Evolutionary conservation across 345 rosid genomes (phyloP), one percentile per base, ranked within the genome.

Genomic region (Triadica sebifera): DNA sequence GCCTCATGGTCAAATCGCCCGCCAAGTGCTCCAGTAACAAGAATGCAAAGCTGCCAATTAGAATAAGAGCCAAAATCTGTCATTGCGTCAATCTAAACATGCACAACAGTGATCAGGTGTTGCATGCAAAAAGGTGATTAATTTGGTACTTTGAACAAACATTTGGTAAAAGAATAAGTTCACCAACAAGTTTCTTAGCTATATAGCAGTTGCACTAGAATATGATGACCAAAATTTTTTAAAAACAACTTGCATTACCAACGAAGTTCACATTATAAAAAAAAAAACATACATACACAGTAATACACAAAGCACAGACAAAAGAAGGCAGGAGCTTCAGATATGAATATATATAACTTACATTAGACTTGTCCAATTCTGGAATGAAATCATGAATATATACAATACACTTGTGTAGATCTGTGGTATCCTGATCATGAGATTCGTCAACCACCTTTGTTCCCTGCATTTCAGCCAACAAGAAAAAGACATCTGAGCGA

Each of bases 1-100:
- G 88, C 89, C 78, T 96, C 97, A 57, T 93, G 99, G 77, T 96
- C 99, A 79, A 91, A 96, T 52, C 99, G 84, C 58, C 98, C 99
- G 20, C 99, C 99, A 19, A 96, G 95, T 55, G 99, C 98, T 52
- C 98, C 99, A 4, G 90, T 87, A 45, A 86, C 95, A 81, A 96
- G 96, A 84, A 96, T 85, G 83, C 94, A 86, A 25, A 93, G 84
- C 97, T 93, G 85, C 71, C 70, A n/a, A 74, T 45, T 41, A 72
- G 58, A 68, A 61, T 53, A 70, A 64, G 1, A 56, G 74, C 58
- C 45, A 75, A 71, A 71, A 37, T 1, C 2, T 29, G 34, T 29
- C 34, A 29, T 19, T 19, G 19, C 3, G 53, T 3, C 58, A 68
- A 68, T 22, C 71, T 19, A 70, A 57, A 47, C 77, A 68, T 15